Conservation (phyloP, 768 basidiomycete genomes). For the Hemileccinum impolitum region DNA sequence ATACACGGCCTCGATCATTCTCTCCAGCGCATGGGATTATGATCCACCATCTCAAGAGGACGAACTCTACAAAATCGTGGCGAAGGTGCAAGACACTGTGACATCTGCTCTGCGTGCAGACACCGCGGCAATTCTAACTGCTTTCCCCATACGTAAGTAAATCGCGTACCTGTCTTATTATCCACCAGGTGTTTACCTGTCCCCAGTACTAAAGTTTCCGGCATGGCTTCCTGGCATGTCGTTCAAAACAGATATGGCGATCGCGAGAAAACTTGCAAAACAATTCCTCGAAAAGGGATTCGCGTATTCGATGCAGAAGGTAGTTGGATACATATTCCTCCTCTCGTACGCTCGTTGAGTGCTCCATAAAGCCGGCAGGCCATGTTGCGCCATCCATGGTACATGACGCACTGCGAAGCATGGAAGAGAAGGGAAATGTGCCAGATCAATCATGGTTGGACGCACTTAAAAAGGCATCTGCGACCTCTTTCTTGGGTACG, state of each 20-base stretch:
- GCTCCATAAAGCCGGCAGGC: background rate
- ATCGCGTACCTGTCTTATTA: background rate
- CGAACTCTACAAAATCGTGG: constrained; percentile 2
- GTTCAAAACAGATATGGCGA: constrained; percentile 1
- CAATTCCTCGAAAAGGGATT: constrained; percentile 2
- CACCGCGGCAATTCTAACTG: background rate
- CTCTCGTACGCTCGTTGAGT: background rate
- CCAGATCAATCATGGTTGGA: constrained; percentile 3
- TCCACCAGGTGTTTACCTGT: background rate
- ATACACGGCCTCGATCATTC: constrained; percentile 6
- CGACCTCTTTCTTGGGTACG: constrained; percentile 10
- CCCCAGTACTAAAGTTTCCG: constrained; percentile 11
- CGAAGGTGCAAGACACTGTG: background rate
- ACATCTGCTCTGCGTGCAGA: constrained; percentile 5
- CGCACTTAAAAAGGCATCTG: constrained; percentile 9
- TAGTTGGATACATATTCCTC: background rate
- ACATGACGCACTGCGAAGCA: constrained; percentile 5
- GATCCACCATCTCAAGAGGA: constrained; percentile 5
- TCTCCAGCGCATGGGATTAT: constrained; percentile 10
- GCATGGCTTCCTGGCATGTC: constrained; percentile 13
- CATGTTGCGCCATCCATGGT: constrained; percentile 6
- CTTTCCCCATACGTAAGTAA: constrained; percentile 7
- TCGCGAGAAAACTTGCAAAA: background rate
- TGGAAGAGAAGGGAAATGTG: background rate
- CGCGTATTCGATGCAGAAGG: constrained; percentile 4